Base-by-base conservation (phyloP, 1,139 yeast species). In the Suzukiozyma palmioleophila region DNA sequence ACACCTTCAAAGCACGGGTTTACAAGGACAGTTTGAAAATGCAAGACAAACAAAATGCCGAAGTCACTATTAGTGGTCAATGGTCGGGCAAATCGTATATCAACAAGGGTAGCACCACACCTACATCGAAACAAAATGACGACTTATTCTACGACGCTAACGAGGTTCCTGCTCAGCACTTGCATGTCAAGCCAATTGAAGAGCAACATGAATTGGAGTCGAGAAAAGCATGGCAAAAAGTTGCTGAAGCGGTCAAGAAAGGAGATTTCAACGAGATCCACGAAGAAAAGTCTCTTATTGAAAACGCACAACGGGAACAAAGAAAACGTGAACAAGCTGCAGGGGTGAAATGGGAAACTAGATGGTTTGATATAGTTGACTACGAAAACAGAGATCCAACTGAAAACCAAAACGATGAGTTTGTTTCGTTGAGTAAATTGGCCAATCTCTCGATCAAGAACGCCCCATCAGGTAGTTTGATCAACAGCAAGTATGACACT, bases 1-100 rank as follows among this genome's bases (percentile, higher is more conserved):
- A 92, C 66, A 67, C 90, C 8, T 89, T 84, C 69, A 90, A 88
- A 66, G 95, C 96, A 28, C 75, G 90, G 54, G 76, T 90, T 42
- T 84, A 62, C 60, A 74, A 77, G 50, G 77, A 76, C 55, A 62
- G 62, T 40, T 63, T 72, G 27, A 73, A 74, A 14, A 67, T 81
- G 29, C 56, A 61, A 18, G 53, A 61, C 43, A 78, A 84, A 56
- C 79, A 75, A 38, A 77, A 79, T 44, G 85, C 94, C 1, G 61
- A 89, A 46, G 85, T 78, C 57, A 83, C 95, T 12, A 80, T 92
- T 43, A 58, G 73, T 37, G 98, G 98, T 34, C 97, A 89, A 66
- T 92, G 98, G 98, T 82, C 94, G 13, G 94, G 84, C 28, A 68
- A 71, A 50, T 83, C 95, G 18, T 68, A 63, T 49, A 69, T 73